Base-by-base conservation (phyloP, 495 filamentous ascomycete species). In the Hypomontagnella submonticulosa region DNA sequence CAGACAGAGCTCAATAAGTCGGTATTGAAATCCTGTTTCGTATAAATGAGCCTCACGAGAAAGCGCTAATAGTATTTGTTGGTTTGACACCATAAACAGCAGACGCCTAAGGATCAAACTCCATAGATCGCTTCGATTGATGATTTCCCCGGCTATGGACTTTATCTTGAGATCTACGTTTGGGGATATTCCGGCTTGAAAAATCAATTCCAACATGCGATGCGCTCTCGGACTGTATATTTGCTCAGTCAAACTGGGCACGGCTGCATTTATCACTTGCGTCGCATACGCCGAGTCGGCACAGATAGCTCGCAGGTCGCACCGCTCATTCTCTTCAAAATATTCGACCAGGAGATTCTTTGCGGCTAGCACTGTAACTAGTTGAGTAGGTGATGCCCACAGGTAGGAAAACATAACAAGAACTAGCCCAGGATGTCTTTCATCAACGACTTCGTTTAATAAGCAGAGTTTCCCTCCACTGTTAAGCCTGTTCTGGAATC, bases 121-220 rank as follows among this genome's bases (percentile, higher is more conserved):
- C 55, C 55, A 58, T 33, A 58, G 34, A n/a, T 27, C 15, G 33
- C 4, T 9, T 7, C 19, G 19, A 0, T 1, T 20, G 9, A 1
- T 2, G 1, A 6, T 7, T 4, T 16, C 27, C 4, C 30, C 27
- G 0, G 12, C 7, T 1, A 0, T 43, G n/a, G 9, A 3, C 13
- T 4, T 3, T 6, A 46, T 20, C 13, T 20, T 3, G 12, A 41
- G 9, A 9, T 16, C 2, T 34, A 48, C 9, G 4, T 42, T 58
- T 11, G 55, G 55, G 6, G 60, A 63, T 30, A 63, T 13, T 3
- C 44, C 60, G 8, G 36, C 52, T 34, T 57, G 0, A 9, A 63
- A 44, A 27, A 63, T 16, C 1, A 13, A 23, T 42, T 63, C 60
- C 1, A 56, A 6, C 44, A 63, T 63, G 9, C 30, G 23, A 15